Base-by-base conservation (phyloP, 2,329 filamentous ascomycete genomes). In the Clonostachys sp. region DNA sequence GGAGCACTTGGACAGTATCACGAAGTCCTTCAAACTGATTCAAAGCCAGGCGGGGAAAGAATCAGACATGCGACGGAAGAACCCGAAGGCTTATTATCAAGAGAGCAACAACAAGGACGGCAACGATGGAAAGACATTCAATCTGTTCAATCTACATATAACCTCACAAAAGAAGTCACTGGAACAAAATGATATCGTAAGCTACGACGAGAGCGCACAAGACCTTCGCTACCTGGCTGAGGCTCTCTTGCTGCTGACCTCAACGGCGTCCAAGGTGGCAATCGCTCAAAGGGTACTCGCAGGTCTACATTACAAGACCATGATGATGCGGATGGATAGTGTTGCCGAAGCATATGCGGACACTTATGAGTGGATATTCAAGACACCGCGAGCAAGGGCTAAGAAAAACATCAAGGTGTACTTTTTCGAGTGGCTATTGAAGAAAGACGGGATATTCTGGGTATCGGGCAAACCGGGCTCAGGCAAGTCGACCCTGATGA, bases 401-500 rank as follows among this genome's bases (percentile, higher is more conserved):
- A 18, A 41, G 36, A n/a, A 39, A 4, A n/a, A 39, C 14, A n/a
- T 39, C 17, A n/a, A 18, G 5, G 14, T 18, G 17, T 8, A 48
- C 18, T 55, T 54, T 39, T 12, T 12, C 2, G 47, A 43, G 2
- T 68, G 63, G 64, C 59, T 68, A 1, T 34, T 48, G 12, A 34
- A 43, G 0, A 56, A 53, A 0, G 20, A 48, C 16, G 52, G 51
- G 2, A 42, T 60, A 2, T 69, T 59, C 50, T 64, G 64, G 56
- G 59, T 72, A 10, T 56, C 55, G 8, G 70, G 71, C 3, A 71
- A 72, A 41, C 56, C 67, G 1, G 68, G 70, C 7, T 63, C 64
- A 1, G 70, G 69, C 0, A 73, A 73, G 46, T 72, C 68, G 1
- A 72, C 68, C 0, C 48, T 72, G 12, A 67, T 72, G 63, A 69